Evolutionary conservation across 768 basidiomycete genomes (phyloP), one percentile per base, ranked within the genome.

Genomic region (Lentinula detonsa): DNA sequence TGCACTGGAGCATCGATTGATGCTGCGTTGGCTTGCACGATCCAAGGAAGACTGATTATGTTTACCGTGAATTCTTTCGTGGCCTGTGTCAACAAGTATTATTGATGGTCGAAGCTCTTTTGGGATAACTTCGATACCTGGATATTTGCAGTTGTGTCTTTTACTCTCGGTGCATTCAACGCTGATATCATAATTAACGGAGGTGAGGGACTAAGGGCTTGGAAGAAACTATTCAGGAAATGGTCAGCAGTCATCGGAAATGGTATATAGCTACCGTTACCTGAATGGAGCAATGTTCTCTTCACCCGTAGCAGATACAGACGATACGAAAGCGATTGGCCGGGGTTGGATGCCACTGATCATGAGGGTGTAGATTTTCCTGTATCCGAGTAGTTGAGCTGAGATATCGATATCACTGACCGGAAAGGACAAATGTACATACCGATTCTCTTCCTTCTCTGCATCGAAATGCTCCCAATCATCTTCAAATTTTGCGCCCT

Each of bases 41-140:
- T 67, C 73, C 84, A 88, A 0, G 87, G 78, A 69, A 90, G 86
- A 64, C 87, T 88, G 70, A 93, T 87, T 51, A 88, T 85, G 64
- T 87, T 88, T 45, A 88, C 83, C 4, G 84, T 85, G 69, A 91
- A 93, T 31, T 83, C 80, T 63, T 85, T 86, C 13, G 83, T 86
- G 0, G 75, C 74, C 58, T 59, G 31, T 18, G 48, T 50, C 6
- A 18, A 40, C 5, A 15, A 57, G 10, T 35, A 39, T 21, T 37
- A 13, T 11, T 33, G 6, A 23, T 1, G 6, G 16, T 39, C 13
- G 18, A 8, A 48, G 13, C 8, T 49, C 34, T 37, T 5, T 21
- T 4, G 16, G 8, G 23, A 43, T 21, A 1, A 18, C 56, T 28
- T 28, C 28, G 2, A 28, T 35, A 50, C 58, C 57, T 76, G 75